Evolutionary conservation across 1,284 basidiomycete genomes (phyloP).

Genomic region (Volvariella volvacea): DNA sequence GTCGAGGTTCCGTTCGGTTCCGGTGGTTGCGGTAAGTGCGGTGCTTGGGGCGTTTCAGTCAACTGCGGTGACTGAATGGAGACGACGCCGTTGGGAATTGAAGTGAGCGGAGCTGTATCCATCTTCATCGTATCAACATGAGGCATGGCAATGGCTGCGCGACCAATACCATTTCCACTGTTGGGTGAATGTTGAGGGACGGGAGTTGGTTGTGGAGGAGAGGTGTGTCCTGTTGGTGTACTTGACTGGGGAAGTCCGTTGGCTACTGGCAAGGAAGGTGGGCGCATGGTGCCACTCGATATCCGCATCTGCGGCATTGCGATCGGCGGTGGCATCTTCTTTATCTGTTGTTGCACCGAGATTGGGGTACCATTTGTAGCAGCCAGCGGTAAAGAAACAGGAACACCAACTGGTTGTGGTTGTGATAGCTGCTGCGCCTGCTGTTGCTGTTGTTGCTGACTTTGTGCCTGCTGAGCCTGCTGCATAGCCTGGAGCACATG

Average conservation of each 20-base stretch:
- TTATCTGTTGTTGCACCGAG: constrained; percentile 48
- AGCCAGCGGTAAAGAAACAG: constrained; percentile 4
- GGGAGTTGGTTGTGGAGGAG: constrained; percentile 30
- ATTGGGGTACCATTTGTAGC: constrained; percentile 36
- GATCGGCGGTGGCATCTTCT: constrained; percentile 46
- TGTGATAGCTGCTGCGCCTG: constrained; percentile 2
- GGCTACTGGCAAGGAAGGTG: constrained; percentile 23
- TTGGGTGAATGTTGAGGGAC: constrained; percentile 24
- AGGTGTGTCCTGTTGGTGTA: constrained; percentile 27
- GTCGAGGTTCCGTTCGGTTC: constrained; percentile 16
- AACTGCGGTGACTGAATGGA: constrained; percentile 18
- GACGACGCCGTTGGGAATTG: constrained; percentile 26
- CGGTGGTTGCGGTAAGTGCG: constrained; percentile 13
- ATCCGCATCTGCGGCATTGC: constrained; percentile 49
- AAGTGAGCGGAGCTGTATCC: constrained; percentile 18
- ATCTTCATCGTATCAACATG: constrained; percentile 31
- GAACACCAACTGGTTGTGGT: constrained; percentile 8
- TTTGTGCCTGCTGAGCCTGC: constrained; percentile 10
- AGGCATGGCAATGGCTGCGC: constrained; percentile 36
- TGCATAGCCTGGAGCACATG: constrained; percentile 19
- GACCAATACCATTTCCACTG: constrained; percentile 29
- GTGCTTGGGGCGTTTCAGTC: neutral
- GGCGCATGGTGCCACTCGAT: constrained; percentile 47
- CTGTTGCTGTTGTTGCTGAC: constrained; percentile 10
- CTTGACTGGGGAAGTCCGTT: constrained; percentile 12